Evolutionary conservation across 495 filamentous ascomycete species (phyloP).

Genomic region (Aspergillus ellipticus): DNA sequence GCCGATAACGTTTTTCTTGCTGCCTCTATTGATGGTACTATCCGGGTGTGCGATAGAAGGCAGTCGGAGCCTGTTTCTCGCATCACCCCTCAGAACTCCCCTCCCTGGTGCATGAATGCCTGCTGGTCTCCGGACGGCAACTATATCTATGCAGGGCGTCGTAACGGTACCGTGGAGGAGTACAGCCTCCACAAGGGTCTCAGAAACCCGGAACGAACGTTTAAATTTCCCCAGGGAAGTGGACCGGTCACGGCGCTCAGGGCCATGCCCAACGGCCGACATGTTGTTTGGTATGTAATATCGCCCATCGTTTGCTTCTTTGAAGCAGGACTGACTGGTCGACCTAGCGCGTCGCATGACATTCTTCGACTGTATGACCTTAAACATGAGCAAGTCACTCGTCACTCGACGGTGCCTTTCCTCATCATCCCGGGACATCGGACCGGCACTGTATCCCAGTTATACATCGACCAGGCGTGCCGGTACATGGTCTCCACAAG

Average conservation of each 20-base stretch:
- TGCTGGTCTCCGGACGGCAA: conserved; percentile 97
- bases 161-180: conserved; percentile 94
- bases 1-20: conserved; percentile 75
- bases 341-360: conserved; percentile 76
- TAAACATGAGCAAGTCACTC: conserved; percentile 58
- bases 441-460: conserved; percentile 79
- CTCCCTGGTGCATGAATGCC: conserved; percentile 98
- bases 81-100: conserved; percentile 68
- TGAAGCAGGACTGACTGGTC: conserved; percentile 6
- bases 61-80: conserved; percentile 71
- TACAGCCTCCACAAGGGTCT: conserved; percentile 84
- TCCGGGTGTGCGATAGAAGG: conserved; percentile 89
- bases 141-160: conserved; percentile 85
- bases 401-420: conserved; percentile 83
- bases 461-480: conserved; percentile 85
- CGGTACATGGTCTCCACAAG: conserved; percentile 86
- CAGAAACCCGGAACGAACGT: conserved; percentile 67
- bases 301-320: not conserved
- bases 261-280: conserved; percentile 89
- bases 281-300: conserved; percentile 73
- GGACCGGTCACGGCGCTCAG: conserved; percentile 82
- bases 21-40: conserved; percentile 80
- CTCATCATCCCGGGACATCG: conserved; percentile 92
- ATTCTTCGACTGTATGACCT: conserved; percentile 92
- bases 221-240: conserved; percentile 87